Conservation (phyloP, 495 filamentous ascomycete species). For the Pyronema omphalodes region DNA sequence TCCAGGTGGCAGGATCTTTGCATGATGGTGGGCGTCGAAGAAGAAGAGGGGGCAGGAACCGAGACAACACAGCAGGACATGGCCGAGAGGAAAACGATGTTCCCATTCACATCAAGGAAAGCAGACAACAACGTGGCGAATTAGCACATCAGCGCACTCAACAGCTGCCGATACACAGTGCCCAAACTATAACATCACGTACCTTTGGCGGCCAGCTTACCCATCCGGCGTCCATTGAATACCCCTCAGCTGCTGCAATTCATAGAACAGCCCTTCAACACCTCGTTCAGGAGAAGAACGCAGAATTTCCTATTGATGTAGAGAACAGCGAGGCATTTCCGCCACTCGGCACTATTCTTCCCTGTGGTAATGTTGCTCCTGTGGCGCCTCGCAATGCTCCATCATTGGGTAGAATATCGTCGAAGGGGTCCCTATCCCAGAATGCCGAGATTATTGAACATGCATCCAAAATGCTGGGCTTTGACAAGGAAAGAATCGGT, state of each 20-base stretch:
- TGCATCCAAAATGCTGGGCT: slow-evolving; percentile 57
- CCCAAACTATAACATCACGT: slow-evolving; percentile 56
- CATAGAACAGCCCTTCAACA: not conserved
- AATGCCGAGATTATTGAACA: slow-evolving; percentile 73
- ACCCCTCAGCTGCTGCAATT: slow-evolving; percentile 14
- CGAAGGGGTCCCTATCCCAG: too few relatives aligned
- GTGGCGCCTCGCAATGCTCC: too few relatives aligned
- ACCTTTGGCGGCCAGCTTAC: slow-evolving; percentile 71
- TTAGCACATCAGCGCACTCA: slow-evolving; percentile 76
- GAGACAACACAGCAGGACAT: slow-evolving; percentile 37
- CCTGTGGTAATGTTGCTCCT: slow-evolving; percentile 20
- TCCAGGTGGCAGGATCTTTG: slow-evolving; percentile 47
- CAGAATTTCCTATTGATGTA: slow-evolving; percentile 18
- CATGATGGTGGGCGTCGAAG: slow-evolving; percentile 33
- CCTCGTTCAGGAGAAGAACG: not conserved
- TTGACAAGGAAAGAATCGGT: slow-evolving; percentile 49
- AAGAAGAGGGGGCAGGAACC: slow-evolving; percentile 27
- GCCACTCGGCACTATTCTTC: slow-evolving; percentile 15
- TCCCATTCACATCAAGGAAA: slow-evolving; percentile 61
- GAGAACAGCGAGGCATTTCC: slow-evolving; percentile 15
- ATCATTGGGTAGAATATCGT: too few relatives aligned
- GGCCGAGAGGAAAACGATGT: slow-evolving; percentile 66
- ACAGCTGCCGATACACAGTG: slow-evolving; percentile 59
- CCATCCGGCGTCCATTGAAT: slow-evolving; percentile 23
- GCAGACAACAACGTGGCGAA: slow-evolving; percentile 73